phyloP scores from a whole-genome alignment of 2,329 filamentous ascomycete species.

The Xylaria sp. region DNA sequence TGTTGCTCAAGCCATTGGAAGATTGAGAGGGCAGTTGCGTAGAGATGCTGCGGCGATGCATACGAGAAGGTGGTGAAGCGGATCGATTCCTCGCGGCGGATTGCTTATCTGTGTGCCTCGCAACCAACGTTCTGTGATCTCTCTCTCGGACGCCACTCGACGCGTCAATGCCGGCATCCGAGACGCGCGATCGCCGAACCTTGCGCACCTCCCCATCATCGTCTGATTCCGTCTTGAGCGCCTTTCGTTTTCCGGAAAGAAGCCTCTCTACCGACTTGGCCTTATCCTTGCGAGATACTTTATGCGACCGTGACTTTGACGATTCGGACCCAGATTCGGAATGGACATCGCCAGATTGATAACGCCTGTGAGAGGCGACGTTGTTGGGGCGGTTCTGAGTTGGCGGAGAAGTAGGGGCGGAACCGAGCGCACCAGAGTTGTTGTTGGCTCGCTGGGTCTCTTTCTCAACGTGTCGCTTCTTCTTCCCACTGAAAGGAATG shows the following conservation, averaged over 20 bases:
- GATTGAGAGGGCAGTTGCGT: conserved; percentile 68
- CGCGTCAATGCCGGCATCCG: conserved; percentile 55
- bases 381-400: conserved; percentile 49
- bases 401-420: conserved; percentile 66
- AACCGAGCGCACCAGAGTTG: conserved; percentile 66
- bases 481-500: conserved; percentile 55
- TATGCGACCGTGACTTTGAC: conserved; percentile 57
- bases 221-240: conserved; percentile 64
- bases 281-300: conserved; percentile 59
- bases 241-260: conserved; percentile 63
- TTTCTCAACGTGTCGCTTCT: conserved; percentile 61
- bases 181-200: conserved; percentile 62
- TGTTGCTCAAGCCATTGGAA: conserved; percentile 65
- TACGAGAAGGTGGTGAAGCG: conserved; percentile 66
- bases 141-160: conserved; percentile 47
- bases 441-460: conserved; percentile 60
- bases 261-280: conserved; percentile 59
- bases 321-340: conserved; percentile 68
- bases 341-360: conserved; percentile 51
- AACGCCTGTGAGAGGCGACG: conserved; percentile 51
- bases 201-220: conserved; percentile 66
- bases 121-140: conserved; percentile 48
- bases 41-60: conserved; percentile 71
- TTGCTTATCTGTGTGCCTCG: conserved; percentile 47
- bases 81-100: conserved; percentile 58